Base-by-base conservation (phyloP, 2,329 filamentous ascomycete species). In the Colletotrichum shisoi region DNA sequence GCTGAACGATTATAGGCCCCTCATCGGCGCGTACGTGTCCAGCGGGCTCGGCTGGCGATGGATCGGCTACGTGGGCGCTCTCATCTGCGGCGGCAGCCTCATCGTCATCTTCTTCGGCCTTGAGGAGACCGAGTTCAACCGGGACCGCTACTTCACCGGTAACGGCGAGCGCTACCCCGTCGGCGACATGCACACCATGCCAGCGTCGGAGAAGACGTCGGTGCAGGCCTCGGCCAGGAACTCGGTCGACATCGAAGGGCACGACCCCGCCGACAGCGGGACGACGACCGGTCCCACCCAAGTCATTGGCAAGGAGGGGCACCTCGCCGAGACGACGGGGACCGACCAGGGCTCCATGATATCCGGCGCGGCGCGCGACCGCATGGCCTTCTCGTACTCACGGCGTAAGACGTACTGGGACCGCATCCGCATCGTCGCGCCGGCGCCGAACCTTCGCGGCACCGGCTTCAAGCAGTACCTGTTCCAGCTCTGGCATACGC, bases 371-470 rank as follows among this genome's bases (percentile, higher is more conserved):
- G 70, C 72, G 60, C 72, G 68, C 1, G 71, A 71, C 15, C 70
- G 71, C 31, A 65, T 72, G 3, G 73, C 73, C 1, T 56, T 71
- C 15, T 69, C 72, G 0, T 76, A 72, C 66, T 68, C 74, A 37
- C 70, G 72, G 13, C 77, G 75, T 44, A 86, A 83, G 71, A 79
- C 81, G 0, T 88, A 87, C 75, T 80, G 80, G 76, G 77, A 87
- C 71, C 82, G 84, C 31, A 86, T 87, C 57, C 80, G 80, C 11
- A 73, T 86, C 54, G 84, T 88, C 68, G 87, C 85, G 0, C 84
- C 82, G 0, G 82, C 85, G 0, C 82, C 82, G 2, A 87, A 85
- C 62, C 72, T 87, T 58, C 78, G 78, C 19, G 85, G 85, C 2
- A 78, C 79, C 0, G 85, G 85, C 7, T 79, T 84, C 68, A 82